These are phyloP conservation scores for Sanchytrium tribonematis DNA, from an alignment of 371 early-diverging fungal genomes.

Conservation along the genomic window DNA sequence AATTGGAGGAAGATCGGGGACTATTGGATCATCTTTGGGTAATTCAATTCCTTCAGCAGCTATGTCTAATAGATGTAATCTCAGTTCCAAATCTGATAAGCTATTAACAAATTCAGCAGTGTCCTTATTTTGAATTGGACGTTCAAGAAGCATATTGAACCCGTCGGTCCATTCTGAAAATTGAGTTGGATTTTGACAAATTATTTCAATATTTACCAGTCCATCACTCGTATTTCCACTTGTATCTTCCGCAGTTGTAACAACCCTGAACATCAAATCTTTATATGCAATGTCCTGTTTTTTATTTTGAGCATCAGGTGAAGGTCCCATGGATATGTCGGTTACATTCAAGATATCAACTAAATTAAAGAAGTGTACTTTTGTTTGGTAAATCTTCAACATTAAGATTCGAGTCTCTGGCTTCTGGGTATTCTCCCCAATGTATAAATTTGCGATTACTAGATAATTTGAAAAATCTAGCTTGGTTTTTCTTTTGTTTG, in stretches of 20 bases:
- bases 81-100: too few species aligned
- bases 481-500: constrained; percentile 9
- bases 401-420: constrained; percentile 8
- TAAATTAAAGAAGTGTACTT: constrained; percentile 8
- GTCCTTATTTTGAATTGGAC: constrained; percentile 28
- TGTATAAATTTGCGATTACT: constrained; percentile 27
- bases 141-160: constrained; percentile 35
- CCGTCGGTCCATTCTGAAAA: constrained; percentile 53
- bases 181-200: constrained; percentile 19
- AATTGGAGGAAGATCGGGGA: too few species aligned
- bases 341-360: constrained; percentile 10
- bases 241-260: too few species aligned
- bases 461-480: constrained; percentile 29
- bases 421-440: constrained; percentile 34
- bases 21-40: too few species aligned
- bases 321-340: constrained; percentile 22
- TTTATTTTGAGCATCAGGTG: constrained; percentile 7
- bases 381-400: constrained; percentile 13
- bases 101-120: constrained; percentile 29
- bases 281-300: constrained; percentile 7
- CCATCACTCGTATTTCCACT: too few species aligned
- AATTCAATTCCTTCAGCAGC: too few species aligned
- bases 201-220: constrained; percentile 31
- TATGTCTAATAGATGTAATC: too few species aligned
- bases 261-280: too few species aligned